Base-by-base conservation (phyloP, 352 stramenopile genomes). In the Phytophthora palmivora region DNA sequence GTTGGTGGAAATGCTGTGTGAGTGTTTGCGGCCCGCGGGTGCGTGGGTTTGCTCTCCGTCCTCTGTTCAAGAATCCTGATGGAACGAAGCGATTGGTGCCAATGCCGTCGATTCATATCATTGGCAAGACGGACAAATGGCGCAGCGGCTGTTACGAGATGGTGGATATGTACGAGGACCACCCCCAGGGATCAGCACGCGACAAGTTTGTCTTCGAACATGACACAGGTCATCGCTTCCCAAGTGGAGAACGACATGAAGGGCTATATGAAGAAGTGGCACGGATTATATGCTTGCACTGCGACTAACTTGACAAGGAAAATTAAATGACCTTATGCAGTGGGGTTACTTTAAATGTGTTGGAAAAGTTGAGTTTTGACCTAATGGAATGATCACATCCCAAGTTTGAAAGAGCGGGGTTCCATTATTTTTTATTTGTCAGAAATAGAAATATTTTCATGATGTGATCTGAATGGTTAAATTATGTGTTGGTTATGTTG, bases 91-190 rank as follows among this genome's bases (percentile, higher is more conserved):
- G 63, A 10, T 57, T 65, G 38, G 67, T 88, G 28, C 76, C 80
- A 16, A 75, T 85, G 18, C 76, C 80, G 33, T 89, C 83, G 24
- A 81, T 92, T 38, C 82, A 89, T 61, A 70, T 92, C 21, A 30
- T 87, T 6, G 82, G 82, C 18, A 85, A 86, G 58, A 73, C 71
- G 53, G 82, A 89, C 37, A 65, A 72, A 12, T 78, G 84, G 62
- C 75, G 70, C 19, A 42, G 58, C 4, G 67, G 72, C 10, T 76
- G 71, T 36, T 51, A 75, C 34, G 71, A 83, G 6, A 70, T 89
- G 51, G 58, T 68, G 4, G 49, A 50, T 34, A 80, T 78, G 68
- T 83, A 79, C 64, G 68, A 76, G 28, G 49, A 69, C 26, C 45
- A 61, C 10, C 62, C 70, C 0, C 43, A 58, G 1, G 67, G 60